A percentile compares a stretch with the other conserved stretches of the same genome.
phyloP scores from a whole-genome alignment of 345 rosid genomes.

The Anastatica hierochuntica region DNA sequence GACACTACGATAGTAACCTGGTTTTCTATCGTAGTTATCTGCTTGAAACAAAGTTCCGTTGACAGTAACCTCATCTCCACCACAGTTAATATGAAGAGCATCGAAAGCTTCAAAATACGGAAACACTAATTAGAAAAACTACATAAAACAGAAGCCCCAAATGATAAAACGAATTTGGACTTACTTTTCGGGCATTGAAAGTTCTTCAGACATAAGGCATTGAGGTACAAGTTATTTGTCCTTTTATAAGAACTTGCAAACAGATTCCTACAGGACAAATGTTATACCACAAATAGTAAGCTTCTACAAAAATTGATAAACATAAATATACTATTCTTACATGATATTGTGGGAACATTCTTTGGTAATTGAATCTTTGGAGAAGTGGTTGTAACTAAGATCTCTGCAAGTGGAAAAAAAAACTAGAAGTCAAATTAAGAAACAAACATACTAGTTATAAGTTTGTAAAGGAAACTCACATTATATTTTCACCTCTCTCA shows the following conservation, averaged over 20 bases:
- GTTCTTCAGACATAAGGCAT: slow-evolving; percentile 4
- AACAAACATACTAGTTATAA: no score
- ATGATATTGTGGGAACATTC: slow-evolving; percentile 27
- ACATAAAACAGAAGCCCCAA: not conserved
- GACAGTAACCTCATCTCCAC: slow-evolving; percentile 34
- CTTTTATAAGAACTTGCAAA: not conserved
- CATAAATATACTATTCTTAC: slow-evolving; percentile 18
- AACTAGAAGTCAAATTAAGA: not conserved
- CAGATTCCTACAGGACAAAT: no score
- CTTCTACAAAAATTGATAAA: no score
- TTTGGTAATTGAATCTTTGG: slow-evolving; percentile 24
- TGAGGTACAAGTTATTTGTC: no score
- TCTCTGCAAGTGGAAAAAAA: slow-evolving; percentile 31
- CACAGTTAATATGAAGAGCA: slow-evolving; percentile 44
- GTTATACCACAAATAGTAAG: no score
- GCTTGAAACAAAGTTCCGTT: slow-evolving; percentile 31
- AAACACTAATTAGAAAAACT: not conserved
- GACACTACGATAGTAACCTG: no score
- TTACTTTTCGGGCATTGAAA: slow-evolving; percentile 21
- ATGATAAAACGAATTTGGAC: not conserved
- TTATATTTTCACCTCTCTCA: slow-evolving; percentile 26
- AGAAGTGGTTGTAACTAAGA: slow-evolving; percentile 54
- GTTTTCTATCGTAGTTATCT: slow-evolving; percentile 27
- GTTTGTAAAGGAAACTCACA: slow-evolving; percentile 37
- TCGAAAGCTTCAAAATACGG: no score